Evolutionary conservation across 176 grass and related monocot species (phyloP).

Genomic region (Cenchrus americanus): DNA sequence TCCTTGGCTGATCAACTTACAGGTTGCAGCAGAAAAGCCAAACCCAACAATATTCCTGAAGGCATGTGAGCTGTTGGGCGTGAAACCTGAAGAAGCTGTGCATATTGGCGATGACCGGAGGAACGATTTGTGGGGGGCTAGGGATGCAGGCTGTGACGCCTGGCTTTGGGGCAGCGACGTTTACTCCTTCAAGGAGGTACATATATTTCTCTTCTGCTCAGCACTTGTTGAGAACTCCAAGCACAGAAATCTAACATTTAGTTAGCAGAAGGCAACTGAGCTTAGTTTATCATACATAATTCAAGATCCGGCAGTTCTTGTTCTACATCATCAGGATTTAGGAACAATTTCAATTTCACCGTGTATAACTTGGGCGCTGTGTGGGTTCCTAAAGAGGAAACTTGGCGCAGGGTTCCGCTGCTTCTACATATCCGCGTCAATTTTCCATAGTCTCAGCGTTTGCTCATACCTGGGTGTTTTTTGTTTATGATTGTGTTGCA

Average conservation of each 20-base stretch:
- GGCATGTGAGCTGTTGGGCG: constrained; percentile 78
- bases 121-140: constrained; percentile 94
- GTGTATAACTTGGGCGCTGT: background rate
- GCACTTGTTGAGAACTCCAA: background rate
- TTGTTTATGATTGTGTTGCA: constrained; percentile 6
- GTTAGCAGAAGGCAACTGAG: background rate
- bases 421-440: background rate
- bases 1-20: constrained; percentile 14
- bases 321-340: background rate
- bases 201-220: constrained; percentile 18
- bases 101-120: constrained; percentile 95
- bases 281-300: background rate
- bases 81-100: constrained; percentile 90
- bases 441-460: background rate
- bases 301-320: background rate
- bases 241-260: background rate
- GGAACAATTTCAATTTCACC: background rate
- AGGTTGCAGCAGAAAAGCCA: constrained; percentile 95
- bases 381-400: background rate
- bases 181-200: constrained; percentile 96
- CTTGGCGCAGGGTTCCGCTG: background rate
- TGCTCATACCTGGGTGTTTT: background rate
- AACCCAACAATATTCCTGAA: constrained; percentile 98
- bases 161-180: constrained; percentile 99
- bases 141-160: constrained; percentile 94